Evolutionary conservation across 139 green algal species (phyloP), one percentile per base, ranked within the genome.

Genomic region (Micromonas pusilla): DNA sequence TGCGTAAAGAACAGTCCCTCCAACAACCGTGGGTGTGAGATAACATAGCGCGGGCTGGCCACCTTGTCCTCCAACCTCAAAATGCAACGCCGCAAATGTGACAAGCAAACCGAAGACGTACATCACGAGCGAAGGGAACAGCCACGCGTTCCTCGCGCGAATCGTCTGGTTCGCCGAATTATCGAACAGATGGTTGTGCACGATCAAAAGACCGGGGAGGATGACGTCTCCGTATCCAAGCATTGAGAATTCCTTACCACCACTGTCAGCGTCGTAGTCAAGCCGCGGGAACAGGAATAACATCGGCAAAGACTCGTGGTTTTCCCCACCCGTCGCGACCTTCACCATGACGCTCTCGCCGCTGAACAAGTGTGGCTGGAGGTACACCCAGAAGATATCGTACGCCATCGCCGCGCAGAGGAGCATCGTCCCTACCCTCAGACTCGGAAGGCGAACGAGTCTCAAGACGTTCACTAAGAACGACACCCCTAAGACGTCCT

Each of bases 341-440:
- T 86, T 72, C 0, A 97, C 85, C 93, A 97, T 97, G n/a, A 97
- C 93, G 62, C 80, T 90, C 28, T 88, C 52, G 0, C 89, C 73
- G 32, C 80, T 72, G n/a, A 90, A 88, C 9, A 98, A 73, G 31
- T 89, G 36, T 2, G 94, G 94, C 82, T 94, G 89, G 28, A 98
- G 76, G 87, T 97, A 98, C 21, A 97, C 94, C 91, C 89, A 97
- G 80, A 96, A 97, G 25, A 97, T 86, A 83, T 97, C 91, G 80
- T 95, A 95, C 1, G 82, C 32, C 53, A 96, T 90, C 30, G 85
- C 87, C 9, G 90, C 76, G 19, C 77, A 74, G 32, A 97, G 90
- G 76, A 97, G 86, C 0, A 95, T 82, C 52, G 76, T 83, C 1
- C 92, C 34, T 23, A 84, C 81, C 82, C 86, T 87, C 38, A 90